Evolutionary conservation across 1,284 basidiomycete species (phyloP).

Genomic region (Abortiporus biennis): DNA sequence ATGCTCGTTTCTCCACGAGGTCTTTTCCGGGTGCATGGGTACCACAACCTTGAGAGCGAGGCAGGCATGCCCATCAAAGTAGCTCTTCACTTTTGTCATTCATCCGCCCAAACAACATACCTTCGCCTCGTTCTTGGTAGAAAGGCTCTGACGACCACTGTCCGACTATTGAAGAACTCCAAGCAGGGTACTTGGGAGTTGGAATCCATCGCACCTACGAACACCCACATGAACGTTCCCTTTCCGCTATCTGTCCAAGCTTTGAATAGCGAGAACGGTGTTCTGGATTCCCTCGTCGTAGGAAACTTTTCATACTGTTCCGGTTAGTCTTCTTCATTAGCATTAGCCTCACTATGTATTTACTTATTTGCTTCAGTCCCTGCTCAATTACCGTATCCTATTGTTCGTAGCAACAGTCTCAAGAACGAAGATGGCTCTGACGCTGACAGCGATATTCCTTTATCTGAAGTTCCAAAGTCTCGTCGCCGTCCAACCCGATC

Average conservation of each 20-base stretch:
- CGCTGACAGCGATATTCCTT: too few relatives aligned
- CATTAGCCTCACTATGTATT: too few relatives aligned
- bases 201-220: slow-evolving; percentile 48
- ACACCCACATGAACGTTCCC: slow-evolving; percentile 28
- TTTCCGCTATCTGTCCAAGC: slow-evolving; percentile 59
- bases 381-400: background rate
- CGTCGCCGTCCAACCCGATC: too few relatives aligned
- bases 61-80: slow-evolving; percentile 52
- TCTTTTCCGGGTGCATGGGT: slow-evolving; percentile 55
- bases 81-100: slow-evolving; percentile 49
- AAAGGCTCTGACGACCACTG: slow-evolving; percentile 52
- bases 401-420: background rate
- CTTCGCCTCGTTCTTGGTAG: slow-evolving; percentile 65
- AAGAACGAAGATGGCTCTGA: too few relatives aligned
- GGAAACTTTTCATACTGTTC: slow-evolving; percentile 66
- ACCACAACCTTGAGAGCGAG: slow-evolving; percentile 55
- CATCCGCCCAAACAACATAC: slow-evolving; percentile 41
- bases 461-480: too few relatives aligned
- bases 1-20: slow-evolving; percentile 37
- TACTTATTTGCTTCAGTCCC: background rate
- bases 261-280: slow-evolving; percentile 41
- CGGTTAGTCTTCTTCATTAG: slow-evolving; percentile 37
- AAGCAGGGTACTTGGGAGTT: slow-evolving; percentile 53
- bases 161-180: slow-evolving; percentile 38
- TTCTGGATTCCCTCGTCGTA: slow-evolving; percentile 61